Evolutionary conservation across 2,329 filamentous ascomycete species (phyloP), one percentile per base, ranked within the genome.

Genomic region (Cyphellophora attinorum): DNA sequence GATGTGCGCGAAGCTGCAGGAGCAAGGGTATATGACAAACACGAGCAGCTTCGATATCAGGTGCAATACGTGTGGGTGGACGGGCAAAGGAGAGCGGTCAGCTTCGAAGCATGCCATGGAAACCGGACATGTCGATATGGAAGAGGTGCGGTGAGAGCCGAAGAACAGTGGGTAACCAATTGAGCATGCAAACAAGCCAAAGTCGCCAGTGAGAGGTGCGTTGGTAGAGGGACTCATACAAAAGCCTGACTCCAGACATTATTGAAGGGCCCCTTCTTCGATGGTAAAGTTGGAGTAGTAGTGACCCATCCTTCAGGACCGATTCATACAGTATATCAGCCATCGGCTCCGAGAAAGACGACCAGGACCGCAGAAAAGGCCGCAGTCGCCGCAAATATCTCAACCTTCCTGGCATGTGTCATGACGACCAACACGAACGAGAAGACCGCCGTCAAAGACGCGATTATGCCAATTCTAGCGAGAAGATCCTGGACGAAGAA

Each of bases 1-100:
- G 35, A 59, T 88, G 19, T 81, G 81, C 32, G 58, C 60, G 42
- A 72, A 80, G 41, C 64, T 96, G 25, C 70, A 79, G 45, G 69
- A 74, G 34, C 76, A 70, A 39, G 76, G 93, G 54, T 96, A 96
- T 55, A 95, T 76, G 50, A 95, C 88, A 0, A 85, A 95, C 55
- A 93, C 85, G 0, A 74, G 81, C 14, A 79, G 79, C 1, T 85
- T 95, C 52, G 68, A 74, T 23, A 72, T 95, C 39, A 76, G 70
- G 50, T 96, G 89, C 56, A 85, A 86, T 44, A 64, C 69, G 3
- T 68, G 65, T 37, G 61, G 62, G 4, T 55, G 52, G 11, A 51
- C 52, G 21, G 60, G 63, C 38, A 53, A 58, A 6, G 65, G 65
- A 11, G 63, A 68, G 47, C 60, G 56, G 29, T 64, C 62, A 14